Base-by-base conservation (phyloP, 1,284 basidiomycete genomes). In the Ceratobasidium sp. region DNA sequence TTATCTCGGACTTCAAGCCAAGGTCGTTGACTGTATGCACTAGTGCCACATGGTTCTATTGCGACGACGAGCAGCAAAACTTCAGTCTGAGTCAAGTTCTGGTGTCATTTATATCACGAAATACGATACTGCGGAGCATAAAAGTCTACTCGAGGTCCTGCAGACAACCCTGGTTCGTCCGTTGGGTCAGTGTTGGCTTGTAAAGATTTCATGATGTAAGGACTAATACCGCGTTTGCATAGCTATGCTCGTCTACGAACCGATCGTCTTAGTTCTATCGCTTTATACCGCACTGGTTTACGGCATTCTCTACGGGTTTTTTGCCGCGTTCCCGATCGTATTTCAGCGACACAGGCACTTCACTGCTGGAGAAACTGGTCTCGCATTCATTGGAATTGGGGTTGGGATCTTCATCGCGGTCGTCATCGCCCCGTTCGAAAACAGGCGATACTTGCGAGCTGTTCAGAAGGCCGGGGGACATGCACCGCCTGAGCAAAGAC, bases 221-320 rank as follows among this genome's bases (percentile, higher is more conserved):
- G 27, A 48, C 44, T 16, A 41, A 41, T 12, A 10, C 20, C 46
- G 6, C 35, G n/a, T 44, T 10, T 35, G 2, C 10, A 20, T 66
- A 90, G 90, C 88, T n/a, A 90, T 94, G 81, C 84, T 94, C 44
- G 84, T 88, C 79, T 89, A 87, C 18, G 93, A 94, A 83, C 89
- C 90, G 23, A 94, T 94, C 81, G 91, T 93, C 0, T 84, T 91
- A 8, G 85, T 90, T 35, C 85, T 93, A 30, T 88, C 92, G 0
- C 83, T 94, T 57, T 95, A 93, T 84, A 88, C 91, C 68, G 88
- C 90, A 1, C 88, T 93, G 73, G 87, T 92, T 5, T 93, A 93
- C 80, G 89, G 89, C 23, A 89, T 87, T 12, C 85, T 90, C 0
- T 90, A 90, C 80, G 87, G 88, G 12, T 85, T 90, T 78, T 90